phyloP scores from a whole-genome alignment of 768 basidiomycete genomes.

The Favolaschia claudopus region DNA sequence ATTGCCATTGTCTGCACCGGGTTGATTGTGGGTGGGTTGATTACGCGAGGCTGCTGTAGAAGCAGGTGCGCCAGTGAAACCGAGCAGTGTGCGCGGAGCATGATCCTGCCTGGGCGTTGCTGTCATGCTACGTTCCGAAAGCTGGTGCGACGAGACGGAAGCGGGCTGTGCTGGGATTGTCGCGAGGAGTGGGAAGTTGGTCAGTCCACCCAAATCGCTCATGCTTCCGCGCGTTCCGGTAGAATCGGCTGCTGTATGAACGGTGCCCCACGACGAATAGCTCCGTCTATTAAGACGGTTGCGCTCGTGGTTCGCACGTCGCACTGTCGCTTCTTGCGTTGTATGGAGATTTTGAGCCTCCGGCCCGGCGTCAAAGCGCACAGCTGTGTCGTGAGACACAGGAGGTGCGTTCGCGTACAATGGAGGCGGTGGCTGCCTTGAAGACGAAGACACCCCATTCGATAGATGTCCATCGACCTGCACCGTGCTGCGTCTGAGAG shows the following conservation, averaged over 20 bases:
- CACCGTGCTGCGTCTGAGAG: slow-evolving; percentile 20
- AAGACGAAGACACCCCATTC: background rate
- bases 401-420: slow-evolving; percentile 10
- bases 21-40: too few species aligned
- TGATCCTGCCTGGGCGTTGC: slow-evolving; percentile 10
- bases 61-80: slow-evolving; percentile 5
- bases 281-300: slow-evolving; percentile 15
- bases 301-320: slow-evolving; percentile 15
- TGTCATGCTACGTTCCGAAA: slow-evolving; percentile 6
- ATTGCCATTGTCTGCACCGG: background rate
- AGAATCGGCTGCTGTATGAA: slow-evolving; percentile 8
- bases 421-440: slow-evolving; percentile 1
- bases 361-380: slow-evolving; percentile 2
- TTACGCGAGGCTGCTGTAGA: too few species aligned
- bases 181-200: slow-evolving; percentile 5
- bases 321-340: background rate
- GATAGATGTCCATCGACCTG: slow-evolving; percentile 18
- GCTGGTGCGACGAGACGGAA: background rate
- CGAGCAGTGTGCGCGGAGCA: background rate
- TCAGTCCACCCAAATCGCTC: slow-evolving; percentile 9
- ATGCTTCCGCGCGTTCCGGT: slow-evolving; percentile 14
- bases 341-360: background rate
- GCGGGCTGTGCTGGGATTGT: background rate
- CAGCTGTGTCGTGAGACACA: background rate
- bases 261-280: slow-evolving; percentile 27